Evolutionary conservation across 129 eudicot species (phyloP).

Genomic region (Cynara cardunculus): DNA sequence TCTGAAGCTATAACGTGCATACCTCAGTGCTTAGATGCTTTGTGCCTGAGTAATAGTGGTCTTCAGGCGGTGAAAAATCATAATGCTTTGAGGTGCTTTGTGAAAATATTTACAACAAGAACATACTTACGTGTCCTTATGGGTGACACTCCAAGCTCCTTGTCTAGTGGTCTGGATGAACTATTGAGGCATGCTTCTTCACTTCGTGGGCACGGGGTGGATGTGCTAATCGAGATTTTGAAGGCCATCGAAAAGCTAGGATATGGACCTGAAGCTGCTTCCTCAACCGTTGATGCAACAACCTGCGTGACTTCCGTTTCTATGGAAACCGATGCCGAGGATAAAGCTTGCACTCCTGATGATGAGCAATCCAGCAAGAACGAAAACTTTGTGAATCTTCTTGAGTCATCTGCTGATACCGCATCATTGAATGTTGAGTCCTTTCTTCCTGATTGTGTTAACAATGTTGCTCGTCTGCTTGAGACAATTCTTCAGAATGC

Average conservation of each 20-base stretch:
- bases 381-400: constrained; percentile 40
- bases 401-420: constrained; percentile 48
- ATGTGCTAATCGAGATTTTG: constrained; percentile 82
- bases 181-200: constrained; percentile 89
- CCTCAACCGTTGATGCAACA: constrained; percentile 38
- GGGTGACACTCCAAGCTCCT: constrained; percentile 70
- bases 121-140: constrained; percentile 71
- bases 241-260: constrained; percentile 64
- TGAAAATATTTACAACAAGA: constrained; percentile 79
- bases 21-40: constrained; percentile 96
- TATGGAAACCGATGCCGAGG: constrained; percentile 81
- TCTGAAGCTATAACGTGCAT: constrained; percentile 93
- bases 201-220: constrained; percentile 87
- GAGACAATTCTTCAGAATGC: constrained; percentile 92
- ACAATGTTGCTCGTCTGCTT: constrained; percentile 83
- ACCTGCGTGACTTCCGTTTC: constrained; percentile 54
- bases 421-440: constrained; percentile 48
- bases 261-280: constrained; percentile 48
- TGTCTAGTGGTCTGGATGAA: constrained; percentile 93
- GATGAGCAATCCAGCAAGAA: constrained; percentile 35
- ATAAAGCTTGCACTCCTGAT: constrained; percentile 26
- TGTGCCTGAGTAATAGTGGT: constrained; percentile 83
- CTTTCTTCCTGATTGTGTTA: constrained; percentile 76
- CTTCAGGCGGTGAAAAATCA: constrained; percentile 90
- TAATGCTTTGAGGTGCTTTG: constrained; percentile 94